A percentile compares a stretch with the other conserved stretches of the same genome.
Conservation (phyloP, 176 grass and related monocot species). For the Miscanthus lutarioriparius region DNA sequence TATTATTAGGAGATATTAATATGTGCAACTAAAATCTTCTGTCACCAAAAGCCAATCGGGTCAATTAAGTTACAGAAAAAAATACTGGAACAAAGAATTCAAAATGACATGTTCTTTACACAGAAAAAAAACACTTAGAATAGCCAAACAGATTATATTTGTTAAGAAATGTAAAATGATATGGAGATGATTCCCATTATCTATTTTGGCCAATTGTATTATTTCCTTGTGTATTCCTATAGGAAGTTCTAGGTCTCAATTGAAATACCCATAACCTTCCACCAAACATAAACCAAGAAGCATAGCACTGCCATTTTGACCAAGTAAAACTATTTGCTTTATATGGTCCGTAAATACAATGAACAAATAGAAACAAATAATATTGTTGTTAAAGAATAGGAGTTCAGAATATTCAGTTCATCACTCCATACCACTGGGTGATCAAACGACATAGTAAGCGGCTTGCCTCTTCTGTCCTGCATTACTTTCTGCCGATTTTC, state of each 20-base stretch:
- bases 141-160: not conserved
- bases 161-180: not conserved
- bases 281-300: slow-evolving; percentile 23
- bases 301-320: slow-evolving; percentile 15
- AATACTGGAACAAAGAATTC: not conserved
- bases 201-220: not conserved
- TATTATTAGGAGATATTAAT: slow-evolving; percentile 2
- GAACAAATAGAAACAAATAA: not conserved
- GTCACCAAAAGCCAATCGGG: not conserved
- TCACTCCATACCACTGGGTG: slow-evolving; percentile 39
- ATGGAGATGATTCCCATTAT: not conserved
- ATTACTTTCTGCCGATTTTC: slow-evolving; percentile 87
- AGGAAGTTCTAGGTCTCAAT: slow-evolving; percentile 5
- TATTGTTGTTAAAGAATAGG: not conserved
- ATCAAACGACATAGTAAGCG: slow-evolving; percentile 32
- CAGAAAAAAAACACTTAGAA: not conserved
- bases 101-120: not conserved
- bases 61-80: not conserved
- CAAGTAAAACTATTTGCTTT: slow-evolving; percentile 4
- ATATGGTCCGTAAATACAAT: slow-evolving; percentile 15
- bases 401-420: slow-evolving; percentile 5
- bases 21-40: slow-evolving; percentile 14
- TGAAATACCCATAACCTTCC: not conserved
- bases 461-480: slow-evolving; percentile 81
- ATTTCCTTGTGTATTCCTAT: not conserved